A percentile compares a stretch with the other conserved stretches of the same genome.
These are phyloP conservation scores for Plicaturopsis crispa DNA, from an alignment of 768 basidiomycete species.

Conservation along the genomic window DNA sequence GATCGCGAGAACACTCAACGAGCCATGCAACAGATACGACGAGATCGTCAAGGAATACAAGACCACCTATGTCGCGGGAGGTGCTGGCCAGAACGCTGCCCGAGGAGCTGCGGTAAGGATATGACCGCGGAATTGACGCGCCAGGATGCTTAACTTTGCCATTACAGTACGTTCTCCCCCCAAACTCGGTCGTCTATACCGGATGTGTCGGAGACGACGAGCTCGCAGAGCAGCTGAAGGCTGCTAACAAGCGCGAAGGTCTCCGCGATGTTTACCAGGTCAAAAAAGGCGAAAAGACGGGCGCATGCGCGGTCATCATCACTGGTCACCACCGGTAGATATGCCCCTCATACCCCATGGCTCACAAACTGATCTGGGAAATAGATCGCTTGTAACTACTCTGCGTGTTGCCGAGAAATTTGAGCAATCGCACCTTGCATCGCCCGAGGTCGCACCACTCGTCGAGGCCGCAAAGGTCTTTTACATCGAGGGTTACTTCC, in stretches of 20 bases:
- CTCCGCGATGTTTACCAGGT: slow-evolving; percentile 86
- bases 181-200: slow-evolving; percentile 83
- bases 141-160: no score
- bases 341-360: background rate
- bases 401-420: slow-evolving; percentile 90
- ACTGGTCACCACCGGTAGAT: slow-evolving; percentile 83
- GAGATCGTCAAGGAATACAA: slow-evolving; percentile 72
- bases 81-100: slow-evolving; percentile 94
- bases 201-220: slow-evolving; percentile 92
- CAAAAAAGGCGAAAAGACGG: slow-evolving; percentile 80
- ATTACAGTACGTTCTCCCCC: slow-evolving; percentile 83
- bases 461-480: slow-evolving; percentile 77
- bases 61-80: slow-evolving; percentile 91
- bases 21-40: slow-evolving; percentile 57
- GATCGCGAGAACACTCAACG: background rate
- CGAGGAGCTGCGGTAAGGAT: slow-evolving; percentile 86
- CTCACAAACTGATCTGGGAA: background rate
- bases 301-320: slow-evolving; percentile 93
- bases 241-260: slow-evolving; percentile 89
- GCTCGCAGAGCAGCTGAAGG: slow-evolving; percentile 82
- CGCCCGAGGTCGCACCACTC: slow-evolving; percentile 66
- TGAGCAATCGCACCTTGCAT: slow-evolving; percentile 69
- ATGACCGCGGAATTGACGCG: no score
- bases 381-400: slow-evolving; percentile 87
- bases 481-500: slow-evolving; percentile 97